Evolutionary conservation across 495 filamentous ascomycete genomes (phyloP).

Genomic region (Aspergillus bridgeri): DNA sequence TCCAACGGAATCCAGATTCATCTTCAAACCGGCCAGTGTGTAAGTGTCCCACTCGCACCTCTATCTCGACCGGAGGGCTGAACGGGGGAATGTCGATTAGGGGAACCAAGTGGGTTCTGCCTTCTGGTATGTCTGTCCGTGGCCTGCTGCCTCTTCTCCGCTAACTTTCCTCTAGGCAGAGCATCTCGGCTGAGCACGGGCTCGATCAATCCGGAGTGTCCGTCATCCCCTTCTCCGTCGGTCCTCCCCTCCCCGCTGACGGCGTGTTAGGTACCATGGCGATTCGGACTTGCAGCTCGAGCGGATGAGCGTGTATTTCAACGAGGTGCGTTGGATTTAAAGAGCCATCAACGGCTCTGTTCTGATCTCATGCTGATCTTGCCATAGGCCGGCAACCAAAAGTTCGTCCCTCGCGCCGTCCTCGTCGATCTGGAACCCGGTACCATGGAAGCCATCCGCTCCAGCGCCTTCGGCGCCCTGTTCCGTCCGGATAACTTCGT

Average conservation of each 20-base stretch:
- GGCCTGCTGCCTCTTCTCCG: background rate
- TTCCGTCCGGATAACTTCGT: conserved; percentile 99
- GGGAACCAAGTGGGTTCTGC: conserved; percentile 99
- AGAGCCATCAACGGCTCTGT: background rate
- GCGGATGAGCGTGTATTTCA: conserved; percentile 99
- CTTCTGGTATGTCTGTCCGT: conserved; percentile 70
- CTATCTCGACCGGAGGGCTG: conserved; percentile 18
- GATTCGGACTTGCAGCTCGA: conserved; percentile 98
- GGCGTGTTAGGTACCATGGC: conserved; percentile 77
- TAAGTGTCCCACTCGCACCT: conserved; percentile 45
- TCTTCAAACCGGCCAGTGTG: conserved; percentile 98
- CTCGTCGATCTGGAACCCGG: conserved; percentile 97
- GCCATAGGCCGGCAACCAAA: conserved; percentile 82
- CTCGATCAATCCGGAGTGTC: conserved; percentile 93
- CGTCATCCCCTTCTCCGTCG: conserved; percentile 50
- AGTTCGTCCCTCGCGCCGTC: conserved; percentile 98
- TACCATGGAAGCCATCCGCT: conserved; percentile 99
- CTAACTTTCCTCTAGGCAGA: conserved; percentile 60
- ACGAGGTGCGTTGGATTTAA: conserved; percentile 66
- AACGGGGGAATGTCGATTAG: conserved; percentile 44
- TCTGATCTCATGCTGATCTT: background rate
- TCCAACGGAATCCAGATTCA: conserved; percentile 62
- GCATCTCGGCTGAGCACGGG: conserved; percentile 97
- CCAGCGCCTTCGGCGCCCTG: conserved; percentile 96
- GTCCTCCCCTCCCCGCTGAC: conserved; percentile 28